Base-by-base conservation (phyloP, 768 basidiomycete genomes). In the Podaxis mareebaensis region DNA sequence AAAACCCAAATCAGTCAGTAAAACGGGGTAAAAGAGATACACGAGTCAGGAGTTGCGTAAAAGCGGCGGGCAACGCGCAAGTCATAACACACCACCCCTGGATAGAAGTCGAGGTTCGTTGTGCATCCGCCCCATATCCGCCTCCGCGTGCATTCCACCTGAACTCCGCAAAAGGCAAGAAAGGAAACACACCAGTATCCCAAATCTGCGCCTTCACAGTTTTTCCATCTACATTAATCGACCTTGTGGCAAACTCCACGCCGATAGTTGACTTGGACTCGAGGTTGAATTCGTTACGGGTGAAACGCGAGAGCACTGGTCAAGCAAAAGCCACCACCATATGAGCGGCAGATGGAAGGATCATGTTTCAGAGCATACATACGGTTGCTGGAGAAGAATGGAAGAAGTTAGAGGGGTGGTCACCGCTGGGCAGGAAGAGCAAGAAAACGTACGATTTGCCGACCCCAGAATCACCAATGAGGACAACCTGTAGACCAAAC, bases 221-320 rank as follows among this genome's bases (percentile, higher is more conserved):
- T 88, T 99, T 99, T 44, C 88, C 87, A 73, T 99, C 96, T n/a
- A 99, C 93, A 68, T 84, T 91, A 75, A 95, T 93, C 17, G 93
- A 92, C 72, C 97, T 87, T 46, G 96, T 98, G 3, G 96, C 97
- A 71, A 99, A 99, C 78, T 99, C 96, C 69, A 99, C 96, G 59
- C 97, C 96, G 75, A 99, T 99, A 24, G 97, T 99, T 65, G 96
- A 99, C 82, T 99, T 98, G 49, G 95, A 95, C 74, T 99, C 97
- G 68, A 96, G 85, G 82, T 96, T 97, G 88, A 99, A 99, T 78
- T 99, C 96, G 74, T 98, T 98, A 70, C 96, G 90, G 68, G 97
- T 99, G 87, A 99, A 99, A 73, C 97, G 95, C 79, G 95, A 96
- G 75, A 99, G 95, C 78, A 99, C 97, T 99, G 74, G 49, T 60